Evolutionary conservation across 2,329 filamentous ascomycete genomes (phyloP).

Genomic region (Penicillium sumatraense): DNA sequence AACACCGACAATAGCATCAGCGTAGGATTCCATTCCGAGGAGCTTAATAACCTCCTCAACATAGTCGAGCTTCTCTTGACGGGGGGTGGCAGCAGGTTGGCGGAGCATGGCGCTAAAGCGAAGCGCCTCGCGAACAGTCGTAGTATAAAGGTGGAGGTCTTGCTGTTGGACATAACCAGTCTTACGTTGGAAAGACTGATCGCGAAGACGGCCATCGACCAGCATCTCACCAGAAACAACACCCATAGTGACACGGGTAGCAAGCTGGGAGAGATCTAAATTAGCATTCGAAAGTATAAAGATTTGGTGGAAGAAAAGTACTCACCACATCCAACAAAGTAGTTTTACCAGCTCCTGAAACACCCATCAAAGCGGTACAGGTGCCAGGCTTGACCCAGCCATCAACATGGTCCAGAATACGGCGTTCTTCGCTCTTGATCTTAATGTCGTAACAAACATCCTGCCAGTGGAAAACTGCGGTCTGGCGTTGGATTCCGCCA

Average conservation of each 20-base stretch:
- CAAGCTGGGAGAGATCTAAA: too few species aligned
- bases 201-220: conserved; percentile 74
- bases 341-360: conserved; percentile 91
- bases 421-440: conserved; percentile 75
- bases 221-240: conserved; percentile 86
- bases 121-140: conserved; percentile 86
- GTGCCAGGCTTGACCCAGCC: conserved; percentile 95
- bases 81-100: conserved; percentile 75
- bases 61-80: conserved; percentile 79
- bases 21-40: conserved; percentile 86
- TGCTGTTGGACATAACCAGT: conserved; percentile 93
- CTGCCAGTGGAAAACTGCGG: conserved; percentile 83
- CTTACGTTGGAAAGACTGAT: conserved; percentile 85
- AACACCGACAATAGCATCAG: conserved; percentile 87
- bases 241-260: conserved; percentile 85
- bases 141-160: conserved; percentile 82
- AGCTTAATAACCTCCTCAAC: conserved; percentile 90
- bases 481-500: conserved; percentile 64
- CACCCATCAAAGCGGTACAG: conserved; percentile 85
- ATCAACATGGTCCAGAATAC: conserved; percentile 82
- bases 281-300: too few species aligned
- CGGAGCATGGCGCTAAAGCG: conserved; percentile 84
- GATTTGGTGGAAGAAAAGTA: too few species aligned
- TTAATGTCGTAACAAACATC: conserved; percentile 81
- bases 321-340: conserved; percentile 88